A percentile compares a stretch with the other conserved stretches of the same genome.
These are phyloP conservation scores for Penicillium sclerotigenum DNA, from an alignment of 2,329 filamentous ascomycete species.

Conservation along the genomic window DNA sequence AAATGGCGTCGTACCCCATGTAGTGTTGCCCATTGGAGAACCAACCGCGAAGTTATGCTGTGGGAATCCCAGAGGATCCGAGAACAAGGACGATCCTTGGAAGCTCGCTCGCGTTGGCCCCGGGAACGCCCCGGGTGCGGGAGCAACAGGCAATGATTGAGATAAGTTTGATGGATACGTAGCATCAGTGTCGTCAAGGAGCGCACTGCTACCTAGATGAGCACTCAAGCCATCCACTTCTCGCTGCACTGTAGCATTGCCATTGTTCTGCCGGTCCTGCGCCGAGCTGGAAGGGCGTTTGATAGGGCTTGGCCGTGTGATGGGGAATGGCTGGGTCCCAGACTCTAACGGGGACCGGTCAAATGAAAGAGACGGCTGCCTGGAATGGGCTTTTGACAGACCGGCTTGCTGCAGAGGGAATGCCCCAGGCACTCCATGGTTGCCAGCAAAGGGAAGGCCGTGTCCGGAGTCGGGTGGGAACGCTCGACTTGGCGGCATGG, in stretches of 20 bases:
- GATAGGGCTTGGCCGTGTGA: slow-evolving; percentile 80
- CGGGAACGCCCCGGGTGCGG: slow-evolving; percentile 51
- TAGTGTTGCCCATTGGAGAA: slow-evolving; percentile 29
- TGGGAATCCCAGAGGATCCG: slow-evolving; percentile 42
- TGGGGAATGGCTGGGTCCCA: slow-evolving; percentile 63
- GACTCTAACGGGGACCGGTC: slow-evolving; percentile 60
- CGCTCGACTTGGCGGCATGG: slow-evolving; percentile 56
- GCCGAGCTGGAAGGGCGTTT: slow-evolving; percentile 76
- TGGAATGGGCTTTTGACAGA: slow-evolving; percentile 61
- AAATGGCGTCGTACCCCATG: slow-evolving; percentile 40
- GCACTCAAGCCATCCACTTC: slow-evolving; percentile 70
- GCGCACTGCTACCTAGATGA: slow-evolving; percentile 84
- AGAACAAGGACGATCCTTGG: slow-evolving; percentile 41
- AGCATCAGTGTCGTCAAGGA: slow-evolving; percentile 73
- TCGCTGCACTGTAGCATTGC: slow-evolving; percentile 44
- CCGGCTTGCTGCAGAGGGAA: slow-evolving; percentile 37
- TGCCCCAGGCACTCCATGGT: slow-evolving; percentile 43
- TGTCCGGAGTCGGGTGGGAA: slow-evolving; percentile 50
- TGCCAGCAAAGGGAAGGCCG: slow-evolving; percentile 41
- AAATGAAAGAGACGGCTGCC: slow-evolving; percentile 68
- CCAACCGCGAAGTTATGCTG: slow-evolving; percentile 34
- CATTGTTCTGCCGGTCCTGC: slow-evolving; percentile 44
- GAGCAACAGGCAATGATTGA: slow-evolving; percentile 50
- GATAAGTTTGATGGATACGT: slow-evolving; percentile 53
- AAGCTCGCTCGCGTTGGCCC: slow-evolving; percentile 44